Base-by-base conservation (phyloP, 495 filamentous ascomycete species). In the Xylaria intraflava region DNA sequence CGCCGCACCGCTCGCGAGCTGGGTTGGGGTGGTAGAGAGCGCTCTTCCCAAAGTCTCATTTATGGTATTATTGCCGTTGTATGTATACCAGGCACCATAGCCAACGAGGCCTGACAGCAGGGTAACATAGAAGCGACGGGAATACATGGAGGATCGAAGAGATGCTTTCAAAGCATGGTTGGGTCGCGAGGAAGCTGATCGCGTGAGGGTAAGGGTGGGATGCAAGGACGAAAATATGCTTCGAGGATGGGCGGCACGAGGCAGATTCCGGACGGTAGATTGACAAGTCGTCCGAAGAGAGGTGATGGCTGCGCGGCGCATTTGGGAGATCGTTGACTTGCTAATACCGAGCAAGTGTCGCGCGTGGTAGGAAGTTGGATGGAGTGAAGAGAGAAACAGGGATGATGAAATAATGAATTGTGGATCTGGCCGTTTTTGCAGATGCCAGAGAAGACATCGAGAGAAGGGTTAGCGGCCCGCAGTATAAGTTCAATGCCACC, bases 21-120 rank as follows among this genome's bases (percentile, higher is more conserved):
- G 59, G 55, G 62, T 64, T 16, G 65, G 49, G 12, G 61, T 56
- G 31, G 56, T 68, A 55, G 60, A 57, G 49, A 62, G 60, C 53
- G 55, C 55, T 44, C 65, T 60, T 53, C 58, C 55, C 2, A 59
- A 57, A 40, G 58, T 57, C 41, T 64, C 58, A 20, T 64, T 61
- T 46, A 64, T 31, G 51, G 40, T 55, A 36, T 48, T 62, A 57
- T 60, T 62, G 49, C 66, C 72, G 53, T 64, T 61, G 61, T 76
- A 78, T 23, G 65, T 63, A 56, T 75, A 75, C 70, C 72, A 78
- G 53, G 75, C 75, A 26, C 75, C 75, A 65, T 76, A 78, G 47
- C 72, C 75, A 26, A 78, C 70, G 47, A 78, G 68, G 57, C 68
- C 69, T 33, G 74, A 78, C 33, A 71, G 64, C 40, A 76, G 49